phyloP scores from a whole-genome alignment of 768 basidiomycete genomes.

The Clavaria fumosa region DNA sequence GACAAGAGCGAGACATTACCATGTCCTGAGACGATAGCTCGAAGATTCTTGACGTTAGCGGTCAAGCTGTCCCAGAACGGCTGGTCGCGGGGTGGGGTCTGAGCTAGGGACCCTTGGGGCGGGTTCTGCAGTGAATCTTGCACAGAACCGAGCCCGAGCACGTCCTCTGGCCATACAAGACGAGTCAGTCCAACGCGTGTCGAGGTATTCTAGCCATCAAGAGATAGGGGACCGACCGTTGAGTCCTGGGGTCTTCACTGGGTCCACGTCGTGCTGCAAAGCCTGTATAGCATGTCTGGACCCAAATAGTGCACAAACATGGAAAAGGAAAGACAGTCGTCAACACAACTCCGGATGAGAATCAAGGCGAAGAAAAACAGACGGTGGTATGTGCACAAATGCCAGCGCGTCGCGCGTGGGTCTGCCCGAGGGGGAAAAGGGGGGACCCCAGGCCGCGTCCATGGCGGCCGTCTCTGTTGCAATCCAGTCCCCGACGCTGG shows the following conservation, averaged over 20 bases:
- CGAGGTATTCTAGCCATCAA: background rate
- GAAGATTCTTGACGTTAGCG: constrained; percentile 44
- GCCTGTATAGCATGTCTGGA: constrained; percentile 23
- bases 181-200: background rate
- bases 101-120: too few relatives aligned
- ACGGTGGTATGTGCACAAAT: constrained; percentile 70
- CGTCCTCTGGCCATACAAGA: constrained; percentile 29
- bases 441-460: constrained; percentile 43
- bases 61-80: constrained; percentile 51
- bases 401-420: constrained; percentile 36
- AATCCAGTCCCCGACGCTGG: constrained; percentile 47
- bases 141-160: constrained; percentile 39
- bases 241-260: constrained; percentile 26
- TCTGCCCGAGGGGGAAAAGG: constrained; percentile 20
- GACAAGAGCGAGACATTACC: constrained; percentile 23
- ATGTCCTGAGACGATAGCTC: constrained; percentile 56
- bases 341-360: too few relatives aligned
- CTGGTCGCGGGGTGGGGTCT: constrained; percentile 26
- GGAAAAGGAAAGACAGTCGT: background rate
- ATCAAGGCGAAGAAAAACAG: too few relatives aligned
- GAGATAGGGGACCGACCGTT: constrained; percentile 20
- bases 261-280: constrained; percentile 22
- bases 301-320: constrained; percentile 1
- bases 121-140: too few relatives aligned
- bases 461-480: constrained; percentile 33